phyloP scores from a whole-genome alignment of 176 grass and related monocot genomes.

The Carex kokanica region DNA sequence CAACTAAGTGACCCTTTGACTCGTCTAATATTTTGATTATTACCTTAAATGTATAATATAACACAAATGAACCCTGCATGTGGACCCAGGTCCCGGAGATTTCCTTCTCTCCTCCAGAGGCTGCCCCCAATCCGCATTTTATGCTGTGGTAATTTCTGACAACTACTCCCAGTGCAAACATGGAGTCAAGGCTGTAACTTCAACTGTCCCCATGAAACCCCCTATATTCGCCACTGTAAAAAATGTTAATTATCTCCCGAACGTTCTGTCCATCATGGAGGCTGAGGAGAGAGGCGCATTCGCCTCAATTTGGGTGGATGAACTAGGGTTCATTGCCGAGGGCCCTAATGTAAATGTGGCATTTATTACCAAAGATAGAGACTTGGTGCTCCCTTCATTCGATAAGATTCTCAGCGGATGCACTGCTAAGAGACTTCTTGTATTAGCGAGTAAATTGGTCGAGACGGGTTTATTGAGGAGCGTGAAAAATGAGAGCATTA shows the following conservation, averaged over 20 bases:
- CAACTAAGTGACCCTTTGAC: too few relatives aligned
- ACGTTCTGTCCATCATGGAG: slow-evolving; percentile 82
- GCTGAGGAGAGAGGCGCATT: slow-evolving; percentile 71
- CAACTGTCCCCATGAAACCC: slow-evolving; percentile 83
- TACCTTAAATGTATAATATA: not conserved
- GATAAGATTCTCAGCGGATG: slow-evolving; percentile 70
- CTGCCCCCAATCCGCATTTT: slow-evolving; percentile 52
- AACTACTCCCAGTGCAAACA: slow-evolving; percentile 64
- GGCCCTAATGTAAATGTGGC: slow-evolving; percentile 85
- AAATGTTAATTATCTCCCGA: slow-evolving; percentile 95
- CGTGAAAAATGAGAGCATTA: slow-evolving; percentile 35
- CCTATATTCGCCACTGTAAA: slow-evolving; percentile 67
- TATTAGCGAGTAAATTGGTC: slow-evolving; percentile 58
- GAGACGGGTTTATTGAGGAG: slow-evolving; percentile 34
- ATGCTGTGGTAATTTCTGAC: slow-evolving; percentile 56
- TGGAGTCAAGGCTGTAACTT: slow-evolving; percentile 62
- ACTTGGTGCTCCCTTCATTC: slow-evolving; percentile 61
- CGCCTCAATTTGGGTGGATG: slow-evolving; percentile 72
- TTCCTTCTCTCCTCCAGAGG: slow-evolving; percentile 62
- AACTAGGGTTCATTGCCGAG: slow-evolving; percentile 54
- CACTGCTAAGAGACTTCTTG: slow-evolving; percentile 63
- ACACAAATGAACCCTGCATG: not conserved
- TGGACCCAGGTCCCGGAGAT: slow-evolving; percentile 67
- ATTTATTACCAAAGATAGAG: slow-evolving; percentile 42
- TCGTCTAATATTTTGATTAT: not conserved